phyloP scores from a whole-genome alignment of 2,329 filamentous ascomycete genomes.

The Arthroderma uncinatum region DNA sequence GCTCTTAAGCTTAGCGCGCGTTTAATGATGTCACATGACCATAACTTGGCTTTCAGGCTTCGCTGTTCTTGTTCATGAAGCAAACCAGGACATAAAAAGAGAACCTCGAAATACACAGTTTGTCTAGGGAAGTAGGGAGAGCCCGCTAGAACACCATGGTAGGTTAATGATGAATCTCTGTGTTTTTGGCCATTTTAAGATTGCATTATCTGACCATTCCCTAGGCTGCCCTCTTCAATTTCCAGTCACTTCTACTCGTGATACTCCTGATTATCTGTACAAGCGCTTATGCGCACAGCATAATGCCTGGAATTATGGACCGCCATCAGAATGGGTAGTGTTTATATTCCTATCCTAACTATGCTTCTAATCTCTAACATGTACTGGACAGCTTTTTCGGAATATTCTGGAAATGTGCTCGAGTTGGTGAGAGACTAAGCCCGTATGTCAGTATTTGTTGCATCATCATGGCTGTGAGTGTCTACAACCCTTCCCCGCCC shows the following conservation, averaged over 20 bases:
- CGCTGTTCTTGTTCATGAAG: neutral
- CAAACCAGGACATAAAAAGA: neutral
- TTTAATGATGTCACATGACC: neutral
- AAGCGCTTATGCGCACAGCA: constrained; percentile 81
- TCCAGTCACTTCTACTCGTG: constrained; percentile 89
- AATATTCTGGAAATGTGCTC: constrained; percentile 91
- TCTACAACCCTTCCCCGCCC: no score
- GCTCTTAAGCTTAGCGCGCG: neutral
- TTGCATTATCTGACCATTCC: neutral
- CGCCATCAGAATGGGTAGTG: constrained; percentile 79
- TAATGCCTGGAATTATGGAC: constrained; percentile 83
- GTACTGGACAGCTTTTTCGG: constrained; percentile 53
- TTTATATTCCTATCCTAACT: neutral
- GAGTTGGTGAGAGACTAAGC: constrained; percentile 83
- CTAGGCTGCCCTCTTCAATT: constrained; percentile 95
- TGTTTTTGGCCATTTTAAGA: no score
- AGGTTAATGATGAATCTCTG: neutral
- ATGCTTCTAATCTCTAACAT: neutral
- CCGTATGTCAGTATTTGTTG: constrained; percentile 94
- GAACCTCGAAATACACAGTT: neutral
- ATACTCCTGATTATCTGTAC: constrained; percentile 94
- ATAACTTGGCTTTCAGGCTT: neutral
- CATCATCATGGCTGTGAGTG: constrained; percentile 77
- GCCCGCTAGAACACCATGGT: neutral
- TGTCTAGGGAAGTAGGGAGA: neutral